These are phyloP conservation scores for Apiospora hydei DNA, from an alignment of 2,329 filamentous ascomycete species.

Conservation along the genomic window DNA sequence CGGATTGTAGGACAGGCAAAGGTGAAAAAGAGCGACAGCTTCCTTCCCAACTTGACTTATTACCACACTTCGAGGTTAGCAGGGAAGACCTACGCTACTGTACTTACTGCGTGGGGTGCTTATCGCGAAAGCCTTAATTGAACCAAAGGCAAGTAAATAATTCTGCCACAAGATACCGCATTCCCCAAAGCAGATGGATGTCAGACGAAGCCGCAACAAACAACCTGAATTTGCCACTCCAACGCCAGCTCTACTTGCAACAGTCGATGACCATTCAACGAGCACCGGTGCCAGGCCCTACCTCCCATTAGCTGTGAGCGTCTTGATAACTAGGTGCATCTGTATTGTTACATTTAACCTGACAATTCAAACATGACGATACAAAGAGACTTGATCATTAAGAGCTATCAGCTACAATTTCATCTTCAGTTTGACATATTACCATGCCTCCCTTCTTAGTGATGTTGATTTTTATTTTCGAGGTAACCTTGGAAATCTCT, in stretches of 20 bases:
- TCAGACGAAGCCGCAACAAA: neutral
- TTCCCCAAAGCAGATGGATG: neutral
- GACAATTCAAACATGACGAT: neutral
- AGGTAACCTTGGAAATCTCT: neutral
- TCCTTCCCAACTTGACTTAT: neutral
- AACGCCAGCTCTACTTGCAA: neutral
- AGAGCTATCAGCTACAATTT: neutral
- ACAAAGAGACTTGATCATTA: neutral
- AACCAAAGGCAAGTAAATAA: constrained; percentile 5
- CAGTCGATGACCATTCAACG: neutral
- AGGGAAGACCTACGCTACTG: constrained; percentile 11
- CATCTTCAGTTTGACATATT: neutral
- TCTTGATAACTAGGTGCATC: neutral
- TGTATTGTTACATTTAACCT: neutral
- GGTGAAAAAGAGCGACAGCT: constrained; percentile 6
- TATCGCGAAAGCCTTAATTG: neutral
- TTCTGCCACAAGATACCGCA: neutral
- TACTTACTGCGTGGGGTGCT: constrained; percentile 14
- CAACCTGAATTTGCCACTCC: neutral
- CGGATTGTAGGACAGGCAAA: neutral
- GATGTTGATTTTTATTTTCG: neutral
- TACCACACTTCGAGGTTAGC: neutral
- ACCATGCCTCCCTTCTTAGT: neutral
- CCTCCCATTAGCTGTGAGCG: neutral
- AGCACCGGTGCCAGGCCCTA: neutral